Evolutionary conservation across 306 rosid species (phyloP).

Genomic region (Citrullus mucosospermus): DNA sequence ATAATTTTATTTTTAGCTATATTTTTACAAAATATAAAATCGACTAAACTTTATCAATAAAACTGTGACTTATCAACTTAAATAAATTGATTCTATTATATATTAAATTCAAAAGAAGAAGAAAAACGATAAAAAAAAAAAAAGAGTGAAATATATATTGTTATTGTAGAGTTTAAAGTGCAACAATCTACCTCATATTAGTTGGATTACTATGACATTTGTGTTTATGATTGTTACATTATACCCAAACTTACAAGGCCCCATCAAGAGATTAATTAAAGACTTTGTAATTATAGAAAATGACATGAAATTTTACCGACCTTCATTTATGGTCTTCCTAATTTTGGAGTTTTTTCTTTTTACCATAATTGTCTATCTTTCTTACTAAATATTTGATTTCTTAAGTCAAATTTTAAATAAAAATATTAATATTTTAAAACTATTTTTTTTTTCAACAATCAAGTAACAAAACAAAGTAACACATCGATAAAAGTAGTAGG

Average conservation of each 20-base stretch:
- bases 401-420: no score
- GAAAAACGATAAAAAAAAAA: not conserved
- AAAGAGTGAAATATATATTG: not conserved
- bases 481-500: no score
- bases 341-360: not conserved
- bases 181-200: not conserved
- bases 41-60: not conserved
- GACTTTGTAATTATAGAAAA: not conserved
- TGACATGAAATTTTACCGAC: constrained; percentile 1
- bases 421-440: no score
- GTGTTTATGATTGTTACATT: not conserved
- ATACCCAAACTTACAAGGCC: not conserved
- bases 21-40: not conserved
- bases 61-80: not conserved
- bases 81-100: not conserved
- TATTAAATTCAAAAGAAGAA: not conserved
- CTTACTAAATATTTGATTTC: no score
- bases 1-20: no score
- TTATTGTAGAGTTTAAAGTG: not conserved
- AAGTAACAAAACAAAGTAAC: no score
- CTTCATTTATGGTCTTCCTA: not conserved
- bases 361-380: no score
- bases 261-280: not conserved
- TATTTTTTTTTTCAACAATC: no score
- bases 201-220: constrained; percentile 1